phyloP scores from a whole-genome alignment of 1,139 yeast species.

The Debaryomyces coudertii region DNA sequence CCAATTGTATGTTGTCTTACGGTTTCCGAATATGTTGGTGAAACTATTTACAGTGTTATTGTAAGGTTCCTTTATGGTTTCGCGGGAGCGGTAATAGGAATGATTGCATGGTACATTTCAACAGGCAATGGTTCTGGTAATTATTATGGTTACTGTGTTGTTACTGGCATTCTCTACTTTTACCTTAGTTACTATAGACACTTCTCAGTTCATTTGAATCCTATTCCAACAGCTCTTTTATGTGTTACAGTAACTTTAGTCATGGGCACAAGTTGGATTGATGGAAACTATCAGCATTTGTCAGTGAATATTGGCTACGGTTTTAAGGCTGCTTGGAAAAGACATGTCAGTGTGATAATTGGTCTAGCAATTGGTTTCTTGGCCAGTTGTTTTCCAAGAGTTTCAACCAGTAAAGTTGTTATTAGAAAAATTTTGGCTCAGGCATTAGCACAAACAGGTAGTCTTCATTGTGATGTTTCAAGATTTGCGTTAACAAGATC shows the following conservation, averaged over 20 bases:
- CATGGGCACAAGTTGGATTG: slow-evolving; percentile 41
- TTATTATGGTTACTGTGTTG: slow-evolving; percentile 36
- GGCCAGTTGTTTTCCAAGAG: slow-evolving; percentile 36
- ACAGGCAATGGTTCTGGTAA: slow-evolving; percentile 36
- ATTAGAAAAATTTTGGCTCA: slow-evolving; percentile 30
- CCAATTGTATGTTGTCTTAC: slow-evolving; percentile 40
- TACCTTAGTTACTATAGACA: slow-evolving; percentile 34
- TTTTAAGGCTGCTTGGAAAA: slow-evolving; percentile 30
- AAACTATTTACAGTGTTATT: slow-evolving; percentile 33
- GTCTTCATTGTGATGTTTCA: slow-evolving; percentile 34
- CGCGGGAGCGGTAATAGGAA: slow-evolving; percentile 35
- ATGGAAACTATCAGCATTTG: slow-evolving; percentile 21
- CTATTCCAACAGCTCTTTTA: slow-evolving; percentile 34
- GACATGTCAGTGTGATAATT: slow-evolving; percentile 34
- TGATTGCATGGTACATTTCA: slow-evolving; percentile 41
- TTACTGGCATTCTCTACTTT: slow-evolving; percentile 31
- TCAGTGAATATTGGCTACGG: slow-evolving; percentile 33
- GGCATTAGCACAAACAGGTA: slow-evolving; percentile 31
- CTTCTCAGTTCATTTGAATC: slow-evolving; percentile 33
- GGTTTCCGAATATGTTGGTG: slow-evolving; percentile 38
- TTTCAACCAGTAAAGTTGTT: slow-evolving; percentile 34
- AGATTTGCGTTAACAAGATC: slow-evolving; percentile 21
- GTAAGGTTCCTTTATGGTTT: slow-evolving; percentile 34
- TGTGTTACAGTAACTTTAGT: slow-evolving; percentile 37
- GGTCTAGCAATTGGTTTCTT: slow-evolving; percentile 37